Evolutionary conservation across 768 basidiomycete species (phyloP).

Genomic region (Dioszegia hungarica): DNA sequence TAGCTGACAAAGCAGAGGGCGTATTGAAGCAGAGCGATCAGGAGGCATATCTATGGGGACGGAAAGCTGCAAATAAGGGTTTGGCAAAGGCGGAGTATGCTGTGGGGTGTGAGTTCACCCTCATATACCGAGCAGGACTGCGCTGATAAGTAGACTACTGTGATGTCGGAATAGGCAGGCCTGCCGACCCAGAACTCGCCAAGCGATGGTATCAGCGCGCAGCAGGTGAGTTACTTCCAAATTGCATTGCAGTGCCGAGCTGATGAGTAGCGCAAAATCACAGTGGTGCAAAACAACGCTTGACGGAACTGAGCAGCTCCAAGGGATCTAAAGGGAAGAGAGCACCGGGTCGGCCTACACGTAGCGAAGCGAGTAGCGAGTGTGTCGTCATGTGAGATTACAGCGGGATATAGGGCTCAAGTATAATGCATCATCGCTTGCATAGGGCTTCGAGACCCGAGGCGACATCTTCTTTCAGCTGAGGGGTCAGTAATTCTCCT

Average conservation of each 20-base stretch:
- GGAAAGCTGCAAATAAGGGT: slow-evolving; percentile 93
- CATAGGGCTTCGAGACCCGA: slow-evolving; percentile 22
- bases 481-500: not conserved
- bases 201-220: slow-evolving; percentile 99
- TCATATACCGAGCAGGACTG: not conserved
- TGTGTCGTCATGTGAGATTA: slow-evolving; percentile 64
- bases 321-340: slow-evolving; percentile 59
- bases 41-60: slow-evolving; percentile 98
- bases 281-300: slow-evolving; percentile 89
- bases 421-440: not conserved
- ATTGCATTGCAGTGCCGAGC: not conserved
- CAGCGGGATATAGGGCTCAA: not conserved
- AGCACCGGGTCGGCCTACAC: slow-evolving; percentile 76
- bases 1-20: slow-evolving; percentile 57
- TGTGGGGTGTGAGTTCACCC: slow-evolving; percentile 59
- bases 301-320: slow-evolving; percentile 86
- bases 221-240: slow-evolving; percentile 86
- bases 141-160: slow-evolving; percentile 65
- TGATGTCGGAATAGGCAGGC: slow-evolving; percentile 94
- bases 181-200: slow-evolving; percentile 90
- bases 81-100: slow-evolving; percentile 96
- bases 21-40: slow-evolving; percentile 96
- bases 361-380: slow-evolving; percentile 89
- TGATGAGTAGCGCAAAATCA: slow-evolving; percentile 78
- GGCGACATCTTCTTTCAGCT: slow-evolving; percentile 45